These are phyloP conservation scores for Hysterangium stoloniferum DNA, from an alignment of 768 basidiomycete genomes.

Conservation along the genomic window DNA sequence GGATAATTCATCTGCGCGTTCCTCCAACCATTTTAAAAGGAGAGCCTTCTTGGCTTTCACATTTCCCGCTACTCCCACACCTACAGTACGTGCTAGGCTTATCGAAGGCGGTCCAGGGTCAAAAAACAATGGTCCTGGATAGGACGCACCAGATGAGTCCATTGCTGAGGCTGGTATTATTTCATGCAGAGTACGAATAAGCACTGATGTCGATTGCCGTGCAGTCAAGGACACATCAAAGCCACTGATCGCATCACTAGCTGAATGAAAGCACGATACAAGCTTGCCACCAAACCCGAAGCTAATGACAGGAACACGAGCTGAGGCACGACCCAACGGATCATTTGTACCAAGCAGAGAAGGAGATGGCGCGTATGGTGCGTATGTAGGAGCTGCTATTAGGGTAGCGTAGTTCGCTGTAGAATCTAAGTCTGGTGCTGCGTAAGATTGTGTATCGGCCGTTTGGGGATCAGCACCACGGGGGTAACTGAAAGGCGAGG, in stretches of 20 bases:
- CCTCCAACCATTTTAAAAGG: conserved; percentile 71
- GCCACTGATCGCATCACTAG: conserved; percentile 56
- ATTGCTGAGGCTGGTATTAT: conserved; percentile 62
- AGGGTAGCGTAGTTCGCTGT: conserved; percentile 10
- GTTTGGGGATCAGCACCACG: neutral
- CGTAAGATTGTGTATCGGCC: neutral
- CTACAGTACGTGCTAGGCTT: conserved; percentile 57
- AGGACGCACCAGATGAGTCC: conserved; percentile 46
- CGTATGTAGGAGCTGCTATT: conserved; percentile 31
- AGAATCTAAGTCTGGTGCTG: neutral
- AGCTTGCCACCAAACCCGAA: conserved; percentile 95
- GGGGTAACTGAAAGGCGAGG: neutral
- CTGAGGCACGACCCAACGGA: conserved; percentile 65
- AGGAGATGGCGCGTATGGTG: conserved; percentile 76
- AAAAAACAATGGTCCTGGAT: conserved; percentile 82
- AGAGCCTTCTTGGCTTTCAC: conserved; percentile 76
- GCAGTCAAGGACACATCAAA: conserved; percentile 73
- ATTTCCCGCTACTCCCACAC: conserved; percentile 38
- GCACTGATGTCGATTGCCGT: conserved; percentile 59
- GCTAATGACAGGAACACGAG: conserved; percentile 69
- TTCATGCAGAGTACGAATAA: conserved; percentile 58
- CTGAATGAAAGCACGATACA: conserved; percentile 80
- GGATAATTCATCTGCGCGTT: conserved; percentile 67
- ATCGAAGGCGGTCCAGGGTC: conserved; percentile 48
- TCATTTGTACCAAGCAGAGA: conserved; percentile 78